Evolutionary conservation across 257 asterid genomes (phyloP), one percentile per base, ranked within the genome.

Genomic region (Linderniella brevidens): DNA sequence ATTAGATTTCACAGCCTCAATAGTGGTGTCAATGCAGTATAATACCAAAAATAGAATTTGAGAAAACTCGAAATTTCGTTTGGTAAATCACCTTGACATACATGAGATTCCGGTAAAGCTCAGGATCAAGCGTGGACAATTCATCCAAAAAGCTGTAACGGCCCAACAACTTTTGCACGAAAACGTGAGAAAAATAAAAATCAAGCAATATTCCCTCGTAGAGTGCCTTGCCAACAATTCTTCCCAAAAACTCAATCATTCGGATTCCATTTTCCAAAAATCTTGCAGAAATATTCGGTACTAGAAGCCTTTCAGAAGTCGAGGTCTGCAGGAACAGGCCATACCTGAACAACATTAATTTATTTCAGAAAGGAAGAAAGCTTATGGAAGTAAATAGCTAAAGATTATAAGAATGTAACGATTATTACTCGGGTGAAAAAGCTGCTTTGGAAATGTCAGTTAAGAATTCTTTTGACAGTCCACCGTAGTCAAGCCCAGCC

Each of bases 401-500:
- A 50, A 4, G 38, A 17, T 48, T 52, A 54, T 13, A 45, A 50
- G 35, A 37, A 19, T 19, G 49, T 46, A 43, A 50, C 57, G 61
- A 76, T 74, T n/a, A n/a, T n/a, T 68, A 88, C 95, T 72, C 92
- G 41, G 94, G 87, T 45, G 95, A 84, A 71, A 88, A 80, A 47
- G 86, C 95, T 44, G 69, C 68, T 69, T 88, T 88, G 9, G 94
- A 74, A 15, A 88, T 62, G 63, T 88, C 95, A 41, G 92, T 88
- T 69, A 85, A 71, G 72, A 88, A 84, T 68, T 88, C 95, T 75
- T 84, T 88, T 59, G 98, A 84, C 66, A 88, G 66, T 20, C 98
- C 95, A 65, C 98, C 98, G 64, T 80, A 88, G 73, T 88, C 98
- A 49, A 88, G 84, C 57, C 98, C 98, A 58, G 94, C 93, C 70